Conservation (phyloP, 768 basidiomycete genomes). For the Cyathus striatus region DNA sequence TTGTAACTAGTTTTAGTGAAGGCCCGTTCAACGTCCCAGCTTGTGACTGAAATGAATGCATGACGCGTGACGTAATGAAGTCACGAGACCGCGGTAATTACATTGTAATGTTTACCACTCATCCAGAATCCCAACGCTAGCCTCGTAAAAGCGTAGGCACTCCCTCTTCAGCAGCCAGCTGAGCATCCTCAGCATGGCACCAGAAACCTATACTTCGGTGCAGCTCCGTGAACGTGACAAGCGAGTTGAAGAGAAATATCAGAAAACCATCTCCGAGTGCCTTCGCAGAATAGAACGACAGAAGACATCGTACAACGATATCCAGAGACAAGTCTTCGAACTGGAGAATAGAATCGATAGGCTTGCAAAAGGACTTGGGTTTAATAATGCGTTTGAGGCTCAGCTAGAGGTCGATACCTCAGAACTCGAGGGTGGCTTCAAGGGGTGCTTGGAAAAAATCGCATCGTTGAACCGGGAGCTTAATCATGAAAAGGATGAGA, state of each 20-base stretch:
- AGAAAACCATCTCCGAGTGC: constrained; percentile 22
- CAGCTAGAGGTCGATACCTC: constrained; percentile 33
- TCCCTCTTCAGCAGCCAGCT: no score
- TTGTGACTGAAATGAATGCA: no score
- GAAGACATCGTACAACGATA: constrained; percentile 26
- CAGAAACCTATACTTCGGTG: no score
- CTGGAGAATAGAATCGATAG: constrained; percentile 26
- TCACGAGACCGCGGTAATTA: no score
- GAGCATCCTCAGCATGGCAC: no score
- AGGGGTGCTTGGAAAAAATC: constrained; percentile 28
- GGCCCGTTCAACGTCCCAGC: no score
- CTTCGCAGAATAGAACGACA: constrained; percentile 26
- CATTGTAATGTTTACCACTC: no score
- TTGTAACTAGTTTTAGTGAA: no score
- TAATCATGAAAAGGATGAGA: constrained; percentile 14
- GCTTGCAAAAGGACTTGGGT: constrained; percentile 40
- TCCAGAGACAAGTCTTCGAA: constrained; percentile 32
- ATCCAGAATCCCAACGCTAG: no score
- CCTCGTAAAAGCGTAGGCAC: no score
- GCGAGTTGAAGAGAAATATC: constrained; percentile 24
- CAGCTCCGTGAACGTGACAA: constrained; percentile 31
- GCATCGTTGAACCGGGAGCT: constrained; percentile 24
- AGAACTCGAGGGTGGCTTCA: constrained; percentile 27
- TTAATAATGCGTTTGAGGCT: constrained; percentile 35
- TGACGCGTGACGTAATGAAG: no score